phyloP scores from a whole-genome alignment of 306 rosid genomes.

The Acacia crassicarpa region DNA sequence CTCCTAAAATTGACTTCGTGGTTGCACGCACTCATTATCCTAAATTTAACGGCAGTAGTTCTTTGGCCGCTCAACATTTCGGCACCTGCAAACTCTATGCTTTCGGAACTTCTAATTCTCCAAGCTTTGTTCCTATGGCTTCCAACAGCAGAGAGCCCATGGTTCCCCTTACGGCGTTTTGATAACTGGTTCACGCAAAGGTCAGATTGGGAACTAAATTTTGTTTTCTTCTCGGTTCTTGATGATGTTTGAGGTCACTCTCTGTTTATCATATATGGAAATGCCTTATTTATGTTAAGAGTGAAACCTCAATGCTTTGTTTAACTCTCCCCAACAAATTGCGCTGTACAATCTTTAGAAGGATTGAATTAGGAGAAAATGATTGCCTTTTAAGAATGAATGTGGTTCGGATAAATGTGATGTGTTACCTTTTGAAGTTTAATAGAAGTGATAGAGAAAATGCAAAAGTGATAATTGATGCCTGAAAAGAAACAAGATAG shows the following conservation, averaged over 20 bases:
- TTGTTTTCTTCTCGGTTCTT: background rate
- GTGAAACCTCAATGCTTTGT: background rate
- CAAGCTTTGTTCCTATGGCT: conserved; percentile 21
- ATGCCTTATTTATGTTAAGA: background rate
- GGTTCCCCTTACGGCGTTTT: conserved; percentile 86
- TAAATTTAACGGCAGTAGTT: conserved; percentile 21
- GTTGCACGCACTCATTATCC: background rate
- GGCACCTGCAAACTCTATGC: conserved; percentile 2
- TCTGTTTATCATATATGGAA: background rate
- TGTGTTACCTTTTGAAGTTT: background rate
- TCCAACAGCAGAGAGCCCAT: conserved; percentile 42
- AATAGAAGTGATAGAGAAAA: background rate
- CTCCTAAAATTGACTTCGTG: background rate
- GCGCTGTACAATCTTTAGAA: background rate
- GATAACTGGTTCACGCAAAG: conserved; percentile 93
- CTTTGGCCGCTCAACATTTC: conserved; percentile 19
- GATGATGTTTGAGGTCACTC: background rate
- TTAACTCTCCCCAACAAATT: background rate
- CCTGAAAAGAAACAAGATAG: background rate
- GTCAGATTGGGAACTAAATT: conserved; percentile 25
- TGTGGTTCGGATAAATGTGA: background rate
- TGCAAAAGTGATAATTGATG: background rate
- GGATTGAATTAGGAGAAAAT: background rate
- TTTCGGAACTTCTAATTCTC: conserved; percentile 15
- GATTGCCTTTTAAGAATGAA: background rate